phyloP scores from a whole-genome alignment of 352 stramenopile species.

The Phytophthora meadii region DNA sequence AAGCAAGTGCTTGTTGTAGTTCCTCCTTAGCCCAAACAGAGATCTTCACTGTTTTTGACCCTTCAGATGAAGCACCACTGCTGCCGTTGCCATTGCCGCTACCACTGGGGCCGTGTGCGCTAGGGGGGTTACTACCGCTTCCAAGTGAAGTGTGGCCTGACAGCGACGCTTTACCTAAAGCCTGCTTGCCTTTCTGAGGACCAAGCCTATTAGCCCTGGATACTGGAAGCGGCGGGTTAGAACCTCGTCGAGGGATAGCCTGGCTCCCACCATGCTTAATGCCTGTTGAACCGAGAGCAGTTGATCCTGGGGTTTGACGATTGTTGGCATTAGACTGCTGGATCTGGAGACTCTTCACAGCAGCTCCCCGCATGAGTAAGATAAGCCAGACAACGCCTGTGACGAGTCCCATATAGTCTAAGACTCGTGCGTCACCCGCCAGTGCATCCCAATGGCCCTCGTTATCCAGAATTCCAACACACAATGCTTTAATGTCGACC shows the following conservation, averaged over 20 bases:
- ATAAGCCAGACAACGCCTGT: constrained; percentile 81
- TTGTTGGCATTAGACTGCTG: constrained; percentile 66
- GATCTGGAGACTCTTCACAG: constrained; percentile 89
- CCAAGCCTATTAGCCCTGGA: constrained; percentile 39
- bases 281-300: constrained; percentile 38
- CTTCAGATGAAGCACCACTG: constrained; percentile 25
- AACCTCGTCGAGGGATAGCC: constrained; percentile 58
- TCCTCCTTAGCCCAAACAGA: constrained; percentile 84
- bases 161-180: constrained; percentile 31
- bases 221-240: constrained; percentile 35
- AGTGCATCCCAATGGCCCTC: constrained; percentile 78
- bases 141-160: constrained; percentile 15
- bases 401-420: constrained; percentile 85
- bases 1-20: constrained; percentile 76
- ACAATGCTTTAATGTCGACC: constrained; percentile 83
- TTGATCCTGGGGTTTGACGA: constrained; percentile 42
- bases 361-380: constrained; percentile 75
- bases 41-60: constrained; percentile 66
- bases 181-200: constrained; percentile 46
- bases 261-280: constrained; percentile 64
- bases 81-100: constrained; percentile 13
- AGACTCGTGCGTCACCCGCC: constrained; percentile 60
- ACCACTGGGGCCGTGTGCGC: constrained; percentile 12
- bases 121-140: constrained; percentile 12
- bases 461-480: constrained; percentile 79